These are phyloP conservation scores for Cercophora sp. DNA, from an alignment of 495 filamentous ascomycete genomes.

Conservation along the genomic window DNA sequence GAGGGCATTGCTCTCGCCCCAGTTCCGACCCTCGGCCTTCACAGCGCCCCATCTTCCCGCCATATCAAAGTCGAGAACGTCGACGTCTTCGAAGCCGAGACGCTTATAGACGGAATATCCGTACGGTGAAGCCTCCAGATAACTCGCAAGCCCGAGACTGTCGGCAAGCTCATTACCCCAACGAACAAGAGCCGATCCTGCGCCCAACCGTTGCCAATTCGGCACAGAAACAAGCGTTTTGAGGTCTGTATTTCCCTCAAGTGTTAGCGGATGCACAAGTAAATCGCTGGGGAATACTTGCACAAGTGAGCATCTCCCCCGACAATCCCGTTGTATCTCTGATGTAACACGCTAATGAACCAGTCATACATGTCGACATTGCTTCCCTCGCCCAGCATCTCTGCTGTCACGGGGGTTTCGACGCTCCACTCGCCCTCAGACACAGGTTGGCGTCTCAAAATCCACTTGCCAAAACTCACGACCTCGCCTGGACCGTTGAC, in stretches of 20 bases:
- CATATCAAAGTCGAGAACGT: conserved; percentile 20
- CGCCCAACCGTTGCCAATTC: conserved; percentile 22
- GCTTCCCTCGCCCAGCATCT: conserved; percentile 23
- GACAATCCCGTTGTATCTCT: conserved; percentile 6
- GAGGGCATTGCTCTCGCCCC: conserved; percentile 23
- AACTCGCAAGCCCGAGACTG: conserved; percentile 18
- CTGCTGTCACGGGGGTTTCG: conserved; percentile 8
- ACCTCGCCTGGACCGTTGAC: conserved; percentile 19
- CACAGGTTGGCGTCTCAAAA: conserved; percentile 14
- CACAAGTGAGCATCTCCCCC: conserved; percentile 24
- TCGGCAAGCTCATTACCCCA: conserved; percentile 26
- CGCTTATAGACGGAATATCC: conserved; percentile 26
- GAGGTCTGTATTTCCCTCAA: too few species aligned
- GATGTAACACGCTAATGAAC: conserved; percentile 25
- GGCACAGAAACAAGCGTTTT: conserved; percentile 19
- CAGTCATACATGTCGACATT: conserved; percentile 16
- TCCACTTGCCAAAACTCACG: conserved; percentile 27
- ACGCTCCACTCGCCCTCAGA: conserved; percentile 27
- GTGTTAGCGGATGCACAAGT: too few species aligned
- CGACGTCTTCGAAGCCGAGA: conserved; percentile 24
- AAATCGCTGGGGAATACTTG: conserved; percentile 21
- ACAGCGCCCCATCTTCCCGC: conserved; percentile 18
- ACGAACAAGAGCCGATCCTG: conserved; percentile 25
- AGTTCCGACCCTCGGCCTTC: conserved; percentile 17
- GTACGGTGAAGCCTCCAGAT: conserved; percentile 24